A percentile compares a stretch with the other conserved stretches of the same genome.
phyloP scores from a whole-genome alignment of 345 rosid genomes.

The Aquilaria malaccensis region DNA sequence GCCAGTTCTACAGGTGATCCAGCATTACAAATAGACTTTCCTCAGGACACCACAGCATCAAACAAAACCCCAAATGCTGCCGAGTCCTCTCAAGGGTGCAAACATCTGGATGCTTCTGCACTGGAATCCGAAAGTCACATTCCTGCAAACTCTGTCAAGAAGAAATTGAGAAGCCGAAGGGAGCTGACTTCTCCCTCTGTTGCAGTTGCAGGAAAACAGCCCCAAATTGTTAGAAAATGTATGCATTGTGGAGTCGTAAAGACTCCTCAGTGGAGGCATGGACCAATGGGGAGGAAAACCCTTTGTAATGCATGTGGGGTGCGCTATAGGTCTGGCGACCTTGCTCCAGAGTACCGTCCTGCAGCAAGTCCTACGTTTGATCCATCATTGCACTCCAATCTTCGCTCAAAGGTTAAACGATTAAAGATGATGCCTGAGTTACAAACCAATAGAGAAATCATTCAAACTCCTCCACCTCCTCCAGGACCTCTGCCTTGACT shows the following conservation, averaged over 20 bases:
- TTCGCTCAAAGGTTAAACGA: slow-evolving; percentile 44
- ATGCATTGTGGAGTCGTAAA: slow-evolving; percentile 56
- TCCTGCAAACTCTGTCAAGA: slow-evolving; percentile 16
- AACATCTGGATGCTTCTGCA: slow-evolving; percentile 19
- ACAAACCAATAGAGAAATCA: slow-evolving; percentile 38
- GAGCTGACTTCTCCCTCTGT: not conserved
- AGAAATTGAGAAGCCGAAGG: slow-evolving; percentile 12
- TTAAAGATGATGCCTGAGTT: slow-evolving; percentile 42
- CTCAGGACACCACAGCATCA: slow-evolving; percentile 48
- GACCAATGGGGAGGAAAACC: slow-evolving; percentile 64
- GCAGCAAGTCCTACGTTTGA: slow-evolving; percentile 60
- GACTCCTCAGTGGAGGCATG: slow-evolving; percentile 71
- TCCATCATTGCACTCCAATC: slow-evolving; percentile 56
- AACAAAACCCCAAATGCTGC: not conserved
- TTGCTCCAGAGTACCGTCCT: slow-evolving; percentile 62
- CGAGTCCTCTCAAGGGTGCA: slow-evolving; percentile 13
- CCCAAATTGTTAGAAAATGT: slow-evolving; percentile 46
- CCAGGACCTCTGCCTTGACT: no score
- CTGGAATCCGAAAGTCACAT: slow-evolving; percentile 29
- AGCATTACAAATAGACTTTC: slow-evolving; percentile 40
- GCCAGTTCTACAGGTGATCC: no score
- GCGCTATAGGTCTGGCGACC: slow-evolving; percentile 54
- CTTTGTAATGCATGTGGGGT: slow-evolving; percentile 73
- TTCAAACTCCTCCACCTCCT: not conserved
- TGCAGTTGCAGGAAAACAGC: slow-evolving; percentile 20